These are phyloP conservation scores for Penicillium nucicola DNA, from an alignment of 495 filamentous ascomycete genomes.

Conservation along the genomic window DNA sequence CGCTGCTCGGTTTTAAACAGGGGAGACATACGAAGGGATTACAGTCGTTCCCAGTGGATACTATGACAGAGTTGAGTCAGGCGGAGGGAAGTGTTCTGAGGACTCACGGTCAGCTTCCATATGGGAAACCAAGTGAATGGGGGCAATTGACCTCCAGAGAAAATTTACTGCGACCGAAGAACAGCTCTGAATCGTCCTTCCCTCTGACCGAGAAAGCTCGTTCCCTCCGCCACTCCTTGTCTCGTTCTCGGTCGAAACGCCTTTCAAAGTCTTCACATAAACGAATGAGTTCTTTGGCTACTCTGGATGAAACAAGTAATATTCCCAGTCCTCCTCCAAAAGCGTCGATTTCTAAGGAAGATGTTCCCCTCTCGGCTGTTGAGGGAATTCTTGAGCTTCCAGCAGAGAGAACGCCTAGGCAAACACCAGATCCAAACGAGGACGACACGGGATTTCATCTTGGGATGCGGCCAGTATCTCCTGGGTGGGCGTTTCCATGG, in stretches of 20 bases:
- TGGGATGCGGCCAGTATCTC: conserved; percentile 34
- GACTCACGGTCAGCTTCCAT: conserved; percentile 39
- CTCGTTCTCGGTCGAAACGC: conserved; percentile 29
- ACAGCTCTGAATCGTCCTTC: conserved; percentile 25
- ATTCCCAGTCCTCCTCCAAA: conserved; percentile 10
- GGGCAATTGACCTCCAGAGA: conserved; percentile 42
- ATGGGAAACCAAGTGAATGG: conserved; percentile 40
- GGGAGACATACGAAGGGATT: conserved; percentile 21
- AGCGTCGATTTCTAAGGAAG: conserved; percentile 23
- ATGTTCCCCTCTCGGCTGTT: conserved; percentile 36
- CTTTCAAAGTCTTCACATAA: conserved; percentile 18
- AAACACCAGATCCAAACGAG: conserved; percentile 39
- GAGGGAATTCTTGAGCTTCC: conserved; percentile 40
- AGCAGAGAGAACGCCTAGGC: conserved; percentile 37
- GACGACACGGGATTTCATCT: conserved; percentile 20
- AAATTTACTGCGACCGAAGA: conserved; percentile 22
- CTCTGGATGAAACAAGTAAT: conserved; percentile 22
- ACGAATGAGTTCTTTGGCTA: conserved; percentile 30
- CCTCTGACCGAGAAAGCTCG: conserved; percentile 25
- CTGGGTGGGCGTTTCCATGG: conserved; percentile 26
- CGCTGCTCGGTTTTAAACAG: conserved; percentile 22
- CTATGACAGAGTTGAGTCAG: conserved; percentile 35
- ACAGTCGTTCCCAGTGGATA: conserved; percentile 28
- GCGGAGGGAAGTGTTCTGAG: conserved; percentile 31
- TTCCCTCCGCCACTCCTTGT: conserved; percentile 31